These are phyloP conservation scores for Coniferiporia weirii DNA, from an alignment of 1,284 basidiomycete species.

Conservation along the genomic window DNA sequence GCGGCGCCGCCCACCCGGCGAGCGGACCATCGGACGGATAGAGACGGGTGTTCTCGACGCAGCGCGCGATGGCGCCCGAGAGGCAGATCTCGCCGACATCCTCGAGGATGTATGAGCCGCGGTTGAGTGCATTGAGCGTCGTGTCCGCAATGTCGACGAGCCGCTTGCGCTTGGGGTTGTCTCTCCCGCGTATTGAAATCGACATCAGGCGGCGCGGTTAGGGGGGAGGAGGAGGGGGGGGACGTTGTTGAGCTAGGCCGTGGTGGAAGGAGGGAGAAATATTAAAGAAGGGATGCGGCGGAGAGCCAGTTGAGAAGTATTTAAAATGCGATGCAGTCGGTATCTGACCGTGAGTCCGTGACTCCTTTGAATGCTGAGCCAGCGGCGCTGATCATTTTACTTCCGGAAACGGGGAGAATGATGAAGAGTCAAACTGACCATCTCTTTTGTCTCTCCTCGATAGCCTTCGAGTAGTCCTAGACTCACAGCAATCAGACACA, in stretches of 20 bases:
- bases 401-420: too few species aligned
- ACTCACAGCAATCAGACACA: too few species aligned
- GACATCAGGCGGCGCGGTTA: background rate
- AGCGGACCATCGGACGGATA: constrained; percentile 37
- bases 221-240: too few species aligned
- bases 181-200: constrained; percentile 10
- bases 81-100: constrained; percentile 28
- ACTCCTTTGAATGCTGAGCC: too few species aligned
- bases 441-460: too few species aligned
- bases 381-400: too few species aligned
- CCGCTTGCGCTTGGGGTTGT: constrained; percentile 11
- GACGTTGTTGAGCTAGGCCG: too few species aligned
- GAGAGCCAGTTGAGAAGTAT: background rate
- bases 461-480: too few species aligned
- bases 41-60: constrained; percentile 36
- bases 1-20: constrained; percentile 32
- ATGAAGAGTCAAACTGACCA: too few species aligned
- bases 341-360: too few species aligned
- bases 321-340: too few species aligned
- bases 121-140: constrained; percentile 28
- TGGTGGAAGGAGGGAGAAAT: background rate
- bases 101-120: constrained; percentile 24
- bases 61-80: constrained; percentile 27
- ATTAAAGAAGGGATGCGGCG: too few species aligned
- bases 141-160: constrained; percentile 30